phyloP scores from a whole-genome alignment of 2,329 filamentous ascomycete genomes.

The Cordyceps cicadae region DNA sequence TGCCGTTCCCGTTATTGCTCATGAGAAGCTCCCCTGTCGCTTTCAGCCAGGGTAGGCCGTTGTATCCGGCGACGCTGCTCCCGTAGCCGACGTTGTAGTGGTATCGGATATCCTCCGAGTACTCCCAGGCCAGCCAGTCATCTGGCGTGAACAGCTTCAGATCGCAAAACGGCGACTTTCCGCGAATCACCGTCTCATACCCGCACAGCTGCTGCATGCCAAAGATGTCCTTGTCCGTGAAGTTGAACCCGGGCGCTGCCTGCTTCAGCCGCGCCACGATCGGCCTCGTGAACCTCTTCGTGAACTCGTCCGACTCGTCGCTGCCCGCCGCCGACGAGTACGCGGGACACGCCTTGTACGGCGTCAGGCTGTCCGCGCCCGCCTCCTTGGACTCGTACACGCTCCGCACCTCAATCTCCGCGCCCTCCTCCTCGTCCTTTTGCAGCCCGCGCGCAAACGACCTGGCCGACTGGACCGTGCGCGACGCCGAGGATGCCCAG shows the following conservation, averaged over 20 bases:
- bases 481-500: conserved; percentile 56
- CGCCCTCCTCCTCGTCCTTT: conserved; percentile 40
- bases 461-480: conserved; percentile 50
- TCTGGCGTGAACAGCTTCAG: conserved; percentile 49
- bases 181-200: conserved; percentile 56
- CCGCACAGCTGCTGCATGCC: conserved; percentile 60
- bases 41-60: conserved; percentile 61
- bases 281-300: conserved; percentile 49
- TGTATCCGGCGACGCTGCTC: conserved; percentile 44
- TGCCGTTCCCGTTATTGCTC: conserved; percentile 16
- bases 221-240: conserved; percentile 53
- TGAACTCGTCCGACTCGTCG: conserved; percentile 42
- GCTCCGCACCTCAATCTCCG: conserved; percentile 44
- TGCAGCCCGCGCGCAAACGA: conserved; percentile 51
- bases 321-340: conserved; percentile 51
- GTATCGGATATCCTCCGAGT: conserved; percentile 55
- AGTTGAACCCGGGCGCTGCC: conserved; percentile 50
- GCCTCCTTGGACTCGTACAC: conserved; percentile 48
- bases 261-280: conserved; percentile 49
- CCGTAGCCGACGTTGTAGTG: conserved; percentile 61
- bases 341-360: conserved; percentile 56
- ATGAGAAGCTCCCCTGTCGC: conserved; percentile 46
- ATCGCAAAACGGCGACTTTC: conserved; percentile 53
- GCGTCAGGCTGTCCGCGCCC: conserved; percentile 53
- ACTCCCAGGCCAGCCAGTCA: conserved; percentile 61